Evolutionary conservation across 2,329 filamentous ascomycete species (phyloP), one percentile per base, ranked within the genome.

Genomic region (Ceratocystis colombiana): DNA sequence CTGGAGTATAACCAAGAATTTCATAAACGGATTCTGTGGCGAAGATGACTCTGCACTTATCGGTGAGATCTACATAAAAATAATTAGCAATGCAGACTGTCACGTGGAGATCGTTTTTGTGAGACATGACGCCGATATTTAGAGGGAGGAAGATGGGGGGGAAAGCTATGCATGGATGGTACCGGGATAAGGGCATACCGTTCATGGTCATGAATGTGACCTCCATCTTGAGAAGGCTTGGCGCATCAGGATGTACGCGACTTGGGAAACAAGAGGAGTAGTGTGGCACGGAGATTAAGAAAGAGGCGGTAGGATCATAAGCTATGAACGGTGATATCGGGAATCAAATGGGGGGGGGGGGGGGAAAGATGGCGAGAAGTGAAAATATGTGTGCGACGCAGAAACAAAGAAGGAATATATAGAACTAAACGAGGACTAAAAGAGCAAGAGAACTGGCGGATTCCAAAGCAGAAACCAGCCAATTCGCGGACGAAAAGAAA

Each of bases 141-240:
- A 30, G 20, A 55, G 50, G 20, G 20, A 53, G n/a, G n/a, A 25
- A 20, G n/a, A 20, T 28, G 48, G 20, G 8, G 12, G 12, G 50
- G 22, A 20, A 48, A 48, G 46, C 48, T n/a, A 25, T 17, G n/a
- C 22, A 50, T 25, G n/a, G n/a, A 53, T 20, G 48, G 15, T 25
- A 59, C 55, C 17, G 33, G 55, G 55, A 53, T 53, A 53, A 41
- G 37, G 5, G 17, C 55, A 59, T 59, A 89, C 90, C 90, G 74
- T 94, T 90, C 73, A 95, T 94, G 71, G 89, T 91, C 78, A 95
- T 94, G 77, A 95, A 95, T 41, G 90, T 94, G 71, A 88, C 88
- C 76, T 92, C 88, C 88, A 90, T 89, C 70, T 73, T 74, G 72
- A 17, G 33, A 59, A 33, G 55, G 28, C 55, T 59, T 59, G 55